A percentile compares a stretch with the other conserved stretches of the same genome.
Evolutionary conservation across 2,329 filamentous ascomycete species (phyloP).

Genomic region (Xylaria sp.): DNA sequence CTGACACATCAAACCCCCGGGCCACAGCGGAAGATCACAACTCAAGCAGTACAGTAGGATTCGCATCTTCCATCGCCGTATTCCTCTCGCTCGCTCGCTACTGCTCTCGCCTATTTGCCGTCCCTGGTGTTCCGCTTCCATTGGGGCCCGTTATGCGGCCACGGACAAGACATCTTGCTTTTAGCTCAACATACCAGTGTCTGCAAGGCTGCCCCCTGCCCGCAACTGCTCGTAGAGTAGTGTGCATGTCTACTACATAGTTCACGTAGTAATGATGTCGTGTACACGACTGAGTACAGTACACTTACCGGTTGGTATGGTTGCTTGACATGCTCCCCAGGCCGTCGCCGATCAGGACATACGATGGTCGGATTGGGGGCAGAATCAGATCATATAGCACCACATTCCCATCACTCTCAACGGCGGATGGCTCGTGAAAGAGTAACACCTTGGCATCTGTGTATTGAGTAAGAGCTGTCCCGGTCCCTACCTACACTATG

Average conservation of each 20-base stretch:
- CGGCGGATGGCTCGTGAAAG: slow-evolving; percentile 10
- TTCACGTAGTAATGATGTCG: background rate
- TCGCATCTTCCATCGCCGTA: slow-evolving; percentile 11
- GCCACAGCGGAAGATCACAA: background rate
- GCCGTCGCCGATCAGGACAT: slow-evolving; percentile 23
- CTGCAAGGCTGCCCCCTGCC: slow-evolving; percentile 20
- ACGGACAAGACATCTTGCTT: slow-evolving; percentile 19
- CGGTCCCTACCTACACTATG: background rate
- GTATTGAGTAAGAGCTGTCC: background rate
- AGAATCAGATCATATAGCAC: slow-evolving; percentile 36
- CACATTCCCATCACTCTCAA: slow-evolving; percentile 12
- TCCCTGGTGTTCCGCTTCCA: background rate
- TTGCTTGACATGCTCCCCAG: slow-evolving; percentile 10
- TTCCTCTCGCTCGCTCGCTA: slow-evolving; percentile 3
- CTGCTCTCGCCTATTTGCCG: slow-evolving; percentile 8
- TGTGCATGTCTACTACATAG: background rate
- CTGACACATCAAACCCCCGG: slow-evolving; percentile 9
- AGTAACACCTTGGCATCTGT: background rate
- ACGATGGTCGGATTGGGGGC: slow-evolving; percentile 24
- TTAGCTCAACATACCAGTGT: slow-evolving; percentile 12
- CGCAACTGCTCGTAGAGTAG: slow-evolving; percentile 2
- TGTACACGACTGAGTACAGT: background rate
- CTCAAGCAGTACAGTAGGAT: background rate
- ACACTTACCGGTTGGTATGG: slow-evolving; percentile 2
- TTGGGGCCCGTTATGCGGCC: slow-evolving; percentile 11